Evolutionary conservation across 2,329 filamentous ascomycete species (phyloP).

Genomic region (Domatiomyces catenatus): DNA sequence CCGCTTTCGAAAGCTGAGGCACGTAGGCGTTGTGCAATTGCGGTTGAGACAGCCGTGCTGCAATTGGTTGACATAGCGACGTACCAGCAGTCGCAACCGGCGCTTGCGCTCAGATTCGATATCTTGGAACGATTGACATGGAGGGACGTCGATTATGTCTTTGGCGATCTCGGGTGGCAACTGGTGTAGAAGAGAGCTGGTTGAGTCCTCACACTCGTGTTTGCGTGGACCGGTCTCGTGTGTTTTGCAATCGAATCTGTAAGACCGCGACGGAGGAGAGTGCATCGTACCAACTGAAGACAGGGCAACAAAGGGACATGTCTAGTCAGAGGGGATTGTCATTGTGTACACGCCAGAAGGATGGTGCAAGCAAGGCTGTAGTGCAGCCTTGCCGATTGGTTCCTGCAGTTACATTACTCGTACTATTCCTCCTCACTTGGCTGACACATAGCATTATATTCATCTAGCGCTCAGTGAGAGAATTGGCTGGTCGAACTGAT

Average conservation of each 20-base stretch:
- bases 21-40: constrained; percentile 59
- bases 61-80: constrained; percentile 58
- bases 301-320: background rate
- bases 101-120: constrained; percentile 8
- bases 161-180: background rate
- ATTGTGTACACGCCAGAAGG: background rate
- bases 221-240: background rate
- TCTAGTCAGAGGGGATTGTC: background rate
- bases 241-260: background rate
- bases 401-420: background rate
- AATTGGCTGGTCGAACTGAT: background rate
- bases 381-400: background rate
- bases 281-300: background rate
- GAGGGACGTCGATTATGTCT: background rate
- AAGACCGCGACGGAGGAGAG: background rate
- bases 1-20: constrained; percentile 61
- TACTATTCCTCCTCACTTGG: too few species aligned
- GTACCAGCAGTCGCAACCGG: constrained; percentile 15
- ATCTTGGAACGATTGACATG: background rate
- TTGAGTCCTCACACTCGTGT: background rate
- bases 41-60: constrained; percentile 59
- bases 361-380: background rate
- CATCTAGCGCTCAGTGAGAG: background rate
- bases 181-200: background rate
- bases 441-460: background rate